Base-by-base conservation (phyloP, 768 basidiomycete species). In the Phylloporus arenicola region DNA sequence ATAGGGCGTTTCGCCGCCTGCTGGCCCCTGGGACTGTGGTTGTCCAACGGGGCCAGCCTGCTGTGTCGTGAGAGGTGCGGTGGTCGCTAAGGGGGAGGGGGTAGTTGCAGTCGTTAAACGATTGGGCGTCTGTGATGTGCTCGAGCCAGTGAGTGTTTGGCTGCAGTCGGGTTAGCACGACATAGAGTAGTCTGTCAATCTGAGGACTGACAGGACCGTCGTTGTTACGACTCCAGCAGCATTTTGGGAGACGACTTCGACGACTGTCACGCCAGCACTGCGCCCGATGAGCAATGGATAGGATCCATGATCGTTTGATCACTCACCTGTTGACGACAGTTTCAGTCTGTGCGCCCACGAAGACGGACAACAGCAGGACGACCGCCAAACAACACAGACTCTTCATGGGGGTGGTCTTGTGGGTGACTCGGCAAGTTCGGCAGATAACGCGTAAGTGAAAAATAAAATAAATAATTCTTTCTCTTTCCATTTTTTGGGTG, bases 301-400 rank as follows among this genome's bases (percentile, higher is more conserved):
- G 25, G 42, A 34, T 20, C 11, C 16, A 41, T 27, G 38, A 30
- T 8, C 4, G n/a, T 7, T n/a, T 0, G 3, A 42, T 16, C n/a
- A 62, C 80, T 48, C 64, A 83, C 82, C 45, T 60, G 57, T 82
- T 68, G n/a, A 67, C 59, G 29, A 67, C 67, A 0, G 81, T 84
- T 29, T 64, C 31, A 1, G 75, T 76, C 70, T 83, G 82, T 31
- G 77, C 75, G 50, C 68, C 45, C 1, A 45, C 53, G 34, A 58
- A 54, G 45, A 53, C 51, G 4, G 42, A 52, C 6, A 59, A 50
- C 17, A 68, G 43, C 3, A 66, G 51, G 6, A 59, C 54, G 2
- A 58, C 46, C 8, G 58, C 34, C 6, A 58, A 41, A 22, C 50
- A 46, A 24, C 43, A 43, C 3, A 59, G 42, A 24, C 33, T 43